These are phyloP conservation scores for Glebionis coronaria DNA, from an alignment of 129 eudicot species.

Conservation along the genomic window DNA sequence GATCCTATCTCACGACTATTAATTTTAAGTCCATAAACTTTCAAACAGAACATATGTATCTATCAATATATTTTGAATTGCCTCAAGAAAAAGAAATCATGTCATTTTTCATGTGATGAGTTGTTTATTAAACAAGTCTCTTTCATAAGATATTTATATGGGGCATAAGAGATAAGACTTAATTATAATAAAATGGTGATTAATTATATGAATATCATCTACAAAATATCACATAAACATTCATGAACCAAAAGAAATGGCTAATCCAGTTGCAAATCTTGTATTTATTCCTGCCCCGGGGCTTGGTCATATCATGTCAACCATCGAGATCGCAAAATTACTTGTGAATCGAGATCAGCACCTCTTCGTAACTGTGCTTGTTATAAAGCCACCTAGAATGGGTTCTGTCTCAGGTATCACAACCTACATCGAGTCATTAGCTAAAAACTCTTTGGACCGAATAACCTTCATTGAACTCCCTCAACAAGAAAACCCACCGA, in stretches of 20 bases:
- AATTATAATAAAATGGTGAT: too few species aligned
- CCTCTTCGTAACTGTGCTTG: constrained; percentile 8
- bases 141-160: too few species aligned
- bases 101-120: too few species aligned
- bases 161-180: too few species aligned
- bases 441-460: neutral
- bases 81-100: too few species aligned
- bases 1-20: too few species aligned
- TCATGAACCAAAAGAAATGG: neutral
- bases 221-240: too few species aligned
- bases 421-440: constrained; percentile 11
- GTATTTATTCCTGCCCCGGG: constrained; percentile 19
- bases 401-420: neutral
- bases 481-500: neutral
- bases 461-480: constrained; percentile 22
- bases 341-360: constrained; percentile 23
- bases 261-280: neutral
- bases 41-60: neutral
- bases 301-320: constrained; percentile 22
- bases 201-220: too few species aligned
- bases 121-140: too few species aligned
- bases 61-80: too few species aligned
- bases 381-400: neutral
- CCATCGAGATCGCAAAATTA: constrained; percentile 15
- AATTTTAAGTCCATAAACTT: too few species aligned